Evolutionary conservation across 768 basidiomycete species (phyloP).

Genomic region (Candolleomyces aberdarensis): DNA sequence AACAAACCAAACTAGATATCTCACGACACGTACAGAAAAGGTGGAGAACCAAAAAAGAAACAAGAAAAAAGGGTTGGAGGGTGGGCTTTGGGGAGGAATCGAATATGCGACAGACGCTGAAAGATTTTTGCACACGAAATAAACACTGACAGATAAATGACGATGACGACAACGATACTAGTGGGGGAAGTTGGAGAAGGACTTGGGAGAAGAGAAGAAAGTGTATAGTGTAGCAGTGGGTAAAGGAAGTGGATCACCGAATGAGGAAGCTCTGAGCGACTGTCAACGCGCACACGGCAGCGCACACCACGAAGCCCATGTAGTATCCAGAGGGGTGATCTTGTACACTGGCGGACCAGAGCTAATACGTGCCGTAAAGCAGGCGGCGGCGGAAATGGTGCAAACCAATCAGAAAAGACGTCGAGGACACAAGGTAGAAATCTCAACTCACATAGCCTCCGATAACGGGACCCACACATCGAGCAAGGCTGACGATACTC

Average conservation of each 20-base stretch:
- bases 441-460: slow-evolving; percentile 68
- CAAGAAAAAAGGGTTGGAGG: no score
- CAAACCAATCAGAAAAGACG: slow-evolving; percentile 5
- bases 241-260: slow-evolving; percentile 37
- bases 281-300: slow-evolving; percentile 56
- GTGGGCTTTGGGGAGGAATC: no score
- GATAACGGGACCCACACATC: slow-evolving; percentile 85
- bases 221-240: no score
- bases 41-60: no score
- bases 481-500: slow-evolving; percentile 89
- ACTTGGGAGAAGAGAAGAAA: no score
- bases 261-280: slow-evolving; percentile 75
- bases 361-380: slow-evolving; percentile 32
- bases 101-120: no score
- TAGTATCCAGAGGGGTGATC: slow-evolving; percentile 70
- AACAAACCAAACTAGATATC: no score
- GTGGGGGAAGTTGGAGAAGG: no score
- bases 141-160: neutral
- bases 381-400: neutral
- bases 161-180: neutral
- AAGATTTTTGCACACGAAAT: no score
- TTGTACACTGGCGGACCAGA: slow-evolving; percentile 73
- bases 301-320: slow-evolving; percentile 68
- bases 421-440: neutral
- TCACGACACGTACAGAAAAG: no score